A percentile compares a stretch with the other conserved stretches of the same genome.
phyloP scores from a whole-genome alignment of 495 filamentous ascomycete genomes.

The Penicillium ochrochloron region DNA sequence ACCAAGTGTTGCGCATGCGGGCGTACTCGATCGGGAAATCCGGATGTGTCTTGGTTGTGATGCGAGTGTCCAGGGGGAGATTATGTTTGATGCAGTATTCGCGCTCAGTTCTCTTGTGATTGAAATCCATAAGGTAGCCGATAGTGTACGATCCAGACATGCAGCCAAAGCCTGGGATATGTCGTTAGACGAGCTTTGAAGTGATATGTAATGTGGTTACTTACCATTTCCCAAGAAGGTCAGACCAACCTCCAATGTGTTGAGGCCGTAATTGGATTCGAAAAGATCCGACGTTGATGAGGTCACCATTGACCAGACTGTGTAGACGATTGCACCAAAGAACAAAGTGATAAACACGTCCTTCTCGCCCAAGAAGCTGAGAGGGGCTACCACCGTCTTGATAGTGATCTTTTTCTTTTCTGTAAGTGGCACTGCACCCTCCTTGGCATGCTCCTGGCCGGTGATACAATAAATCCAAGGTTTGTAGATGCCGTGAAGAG shows the following conservation, averaged over 20 bases:
- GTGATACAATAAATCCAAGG: constrained; percentile 44
- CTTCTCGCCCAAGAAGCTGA: constrained; percentile 46
- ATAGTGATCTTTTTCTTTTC: constrained; percentile 38
- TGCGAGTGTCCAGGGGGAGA: constrained; percentile 44
- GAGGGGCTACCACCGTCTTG: constrained; percentile 44
- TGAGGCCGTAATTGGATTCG: constrained; percentile 39
- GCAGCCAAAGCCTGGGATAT: constrained; percentile 36
- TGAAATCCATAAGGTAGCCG: constrained; percentile 48
- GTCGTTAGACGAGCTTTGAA: constrained; percentile 14
- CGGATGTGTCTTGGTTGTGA: constrained; percentile 46
- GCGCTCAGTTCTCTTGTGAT: constrained; percentile 41
- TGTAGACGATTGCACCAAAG: constrained; percentile 52
- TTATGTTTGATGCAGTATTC: constrained; percentile 45
- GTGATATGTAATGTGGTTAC: neutral
- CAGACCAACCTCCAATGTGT: constrained; percentile 43
- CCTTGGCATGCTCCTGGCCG: constrained; percentile 32
- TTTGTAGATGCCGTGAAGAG: constrained; percentile 40
- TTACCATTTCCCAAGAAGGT: constrained; percentile 49
- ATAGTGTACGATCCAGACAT: constrained; percentile 43
- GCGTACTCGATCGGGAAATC: constrained; percentile 57
- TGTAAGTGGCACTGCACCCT: constrained; percentile 19
- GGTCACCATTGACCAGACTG: constrained; percentile 58
- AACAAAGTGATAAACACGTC: constrained; percentile 51
- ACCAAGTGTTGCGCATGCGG: constrained; percentile 52
- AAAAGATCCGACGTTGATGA: constrained; percentile 50